Base-by-base conservation (phyloP, 371 early-diverging fungal genomes). In the Smittium mucronatum region DNA sequence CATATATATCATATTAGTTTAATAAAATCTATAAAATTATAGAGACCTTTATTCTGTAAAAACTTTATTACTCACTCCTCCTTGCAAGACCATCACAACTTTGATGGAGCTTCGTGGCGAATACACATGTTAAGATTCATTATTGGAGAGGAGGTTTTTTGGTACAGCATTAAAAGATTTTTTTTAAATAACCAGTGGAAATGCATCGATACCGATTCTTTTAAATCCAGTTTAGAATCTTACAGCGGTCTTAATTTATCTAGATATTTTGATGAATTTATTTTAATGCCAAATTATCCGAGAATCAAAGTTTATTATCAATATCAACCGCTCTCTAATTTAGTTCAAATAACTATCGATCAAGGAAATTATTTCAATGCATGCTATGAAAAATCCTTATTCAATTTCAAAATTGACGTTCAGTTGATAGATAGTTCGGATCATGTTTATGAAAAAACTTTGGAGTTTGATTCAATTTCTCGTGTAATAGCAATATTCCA, bases 251-350 rank as follows among this genome's bases (percentile, higher is more conserved):
- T 34, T 28, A 36, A 33, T 29, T 28, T 67, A 8, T 21, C 26
- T 30, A 34, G 67, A 28, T 67, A 36, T 26, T 67, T 67, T 67
- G 67, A 67, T 21, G 67, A 67, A 35, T 67, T 67, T 26, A 31
- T 67, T 5, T 67, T 36, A 36, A 35, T 35, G 16, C n/a, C 29
- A n/a, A 35, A 35, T 34, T 67, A 67, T 47, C 67, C 67, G 2
- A 2, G 67, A 67, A 67, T 67, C 25, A 67, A 57, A 29, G 30
- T 30, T 17, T 16, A 67, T 47, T 36, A 26, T 57, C 67, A 67
- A 47, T 67, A 67, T 47, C 26, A 35, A 67, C 36, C 67, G 2
- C 17, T 30, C 31, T 34, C 35, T 17, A 8, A 36, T 1, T 28
- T 36, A 28, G 67, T 67, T 15, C 67, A 67, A 31, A 34, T 67